A percentile compares a stretch with the other conserved stretches of the same genome.
These are phyloP conservation scores for Bryoerythrophyllum caledonicum DNA, from an alignment of 225 moss, liverwort and hornwort species.

Conservation along the genomic window DNA sequence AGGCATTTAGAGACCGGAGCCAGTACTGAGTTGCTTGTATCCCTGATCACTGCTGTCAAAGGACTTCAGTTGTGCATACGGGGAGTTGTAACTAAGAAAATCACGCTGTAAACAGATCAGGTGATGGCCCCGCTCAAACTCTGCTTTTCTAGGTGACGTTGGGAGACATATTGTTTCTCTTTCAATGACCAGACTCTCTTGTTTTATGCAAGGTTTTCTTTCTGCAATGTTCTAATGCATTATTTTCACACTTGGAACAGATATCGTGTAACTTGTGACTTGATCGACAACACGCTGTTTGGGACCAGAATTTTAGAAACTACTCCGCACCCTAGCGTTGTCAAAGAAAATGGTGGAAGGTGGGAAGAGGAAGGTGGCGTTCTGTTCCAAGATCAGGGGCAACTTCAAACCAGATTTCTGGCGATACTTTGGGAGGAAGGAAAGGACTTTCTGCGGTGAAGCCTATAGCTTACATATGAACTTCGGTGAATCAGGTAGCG, in stretches of 20 bases:
- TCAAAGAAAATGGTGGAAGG: not conserved
- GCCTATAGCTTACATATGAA: not conserved
- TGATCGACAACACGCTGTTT: not conserved
- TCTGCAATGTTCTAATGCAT: no score
- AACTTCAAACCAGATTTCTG: not conserved
- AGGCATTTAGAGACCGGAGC: no score
- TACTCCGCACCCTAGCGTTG: not conserved
- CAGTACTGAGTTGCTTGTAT: no score
- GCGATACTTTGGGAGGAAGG: not conserved
- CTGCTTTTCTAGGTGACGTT: not conserved
- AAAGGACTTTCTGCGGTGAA: not conserved
- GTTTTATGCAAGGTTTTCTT: no score
- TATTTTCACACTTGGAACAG: not conserved
- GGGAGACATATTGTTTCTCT: not conserved
- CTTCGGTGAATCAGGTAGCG: not conserved
- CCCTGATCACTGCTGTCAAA: no score
- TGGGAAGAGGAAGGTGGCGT: not conserved
- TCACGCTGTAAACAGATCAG: not conserved
- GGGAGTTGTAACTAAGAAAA: not conserved
- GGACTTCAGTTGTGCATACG: not conserved
- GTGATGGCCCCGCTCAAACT: not conserved
- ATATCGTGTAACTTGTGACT: not conserved
- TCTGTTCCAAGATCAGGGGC: not conserved
- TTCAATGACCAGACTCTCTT: not conserved
- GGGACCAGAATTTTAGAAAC: not conserved